A percentile compares a stretch with the other conserved stretches of the same genome.
Evolutionary conservation across 163 green algal species (phyloP).

Genomic region (Trebouxia gelatinosa): DNA sequence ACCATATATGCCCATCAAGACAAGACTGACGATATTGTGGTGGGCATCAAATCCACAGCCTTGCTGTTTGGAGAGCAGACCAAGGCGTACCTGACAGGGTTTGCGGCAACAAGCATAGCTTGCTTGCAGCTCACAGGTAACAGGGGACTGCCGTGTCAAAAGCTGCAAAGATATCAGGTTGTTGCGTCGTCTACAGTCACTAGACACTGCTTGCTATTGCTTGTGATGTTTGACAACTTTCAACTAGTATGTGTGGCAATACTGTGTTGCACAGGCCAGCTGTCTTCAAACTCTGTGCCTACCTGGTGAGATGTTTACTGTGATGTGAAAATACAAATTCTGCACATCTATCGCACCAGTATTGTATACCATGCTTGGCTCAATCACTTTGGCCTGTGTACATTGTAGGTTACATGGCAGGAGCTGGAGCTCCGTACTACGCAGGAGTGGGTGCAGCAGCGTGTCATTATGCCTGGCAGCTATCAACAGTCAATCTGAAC

Average conservation of each 20-base stretch:
- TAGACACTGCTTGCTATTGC: too few species aligned
- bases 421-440: constrained; percentile 18
- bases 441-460: constrained; percentile 53
- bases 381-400: not conserved
- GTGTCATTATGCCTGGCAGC: constrained; percentile 82
- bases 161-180: too few species aligned
- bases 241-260: not conserved
- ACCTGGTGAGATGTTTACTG: too few species aligned
- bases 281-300: not conserved
- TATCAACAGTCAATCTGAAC: constrained; percentile 75
- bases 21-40: constrained; percentile 77
- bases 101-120: constrained; percentile 41
- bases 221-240: too few species aligned
- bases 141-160: not conserved
- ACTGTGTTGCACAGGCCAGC: not conserved
- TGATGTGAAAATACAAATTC: not conserved
- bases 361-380: too few species aligned
- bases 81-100: constrained; percentile 60
- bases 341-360: too few species aligned
- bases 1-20: constrained; percentile 94
- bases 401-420: constrained; percentile 4
- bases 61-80: constrained; percentile 79
- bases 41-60: constrained; percentile 93
- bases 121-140: constrained; percentile 44
- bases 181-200: too few species aligned